Evolutionary conservation across 768 basidiomycete species (phyloP).

Genomic region (Naganishia kalamii): DNA sequence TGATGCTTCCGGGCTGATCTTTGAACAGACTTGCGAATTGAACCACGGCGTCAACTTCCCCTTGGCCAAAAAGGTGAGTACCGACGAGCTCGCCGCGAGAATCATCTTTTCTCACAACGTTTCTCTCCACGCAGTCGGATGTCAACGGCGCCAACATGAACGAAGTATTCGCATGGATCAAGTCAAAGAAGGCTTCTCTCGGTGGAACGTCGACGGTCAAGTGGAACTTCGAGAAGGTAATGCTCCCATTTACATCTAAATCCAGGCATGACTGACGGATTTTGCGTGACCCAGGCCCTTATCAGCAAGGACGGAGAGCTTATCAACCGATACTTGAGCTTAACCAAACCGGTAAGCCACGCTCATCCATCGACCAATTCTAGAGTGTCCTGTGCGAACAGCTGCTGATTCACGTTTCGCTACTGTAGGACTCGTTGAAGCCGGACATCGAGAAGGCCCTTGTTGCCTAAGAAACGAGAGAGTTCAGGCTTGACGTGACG

Average conservation of each 20-base stretch:
- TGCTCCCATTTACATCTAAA: not conserved
- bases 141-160: constrained; percentile 83
- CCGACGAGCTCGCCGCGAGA: too few relatives aligned
- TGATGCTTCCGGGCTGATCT: not conserved
- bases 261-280: not conserved
- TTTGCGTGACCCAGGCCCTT: not conserved
- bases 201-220: constrained; percentile 42
- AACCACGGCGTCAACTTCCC: constrained; percentile 90
- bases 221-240: constrained; percentile 70
- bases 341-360: constrained; percentile 20
- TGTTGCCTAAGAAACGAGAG: not conserved
- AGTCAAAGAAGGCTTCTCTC: constrained; percentile 57
- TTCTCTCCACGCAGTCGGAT: constrained; percentile 48
- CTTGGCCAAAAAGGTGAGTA: constrained; percentile 73
- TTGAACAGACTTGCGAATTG: constrained; percentile 60
- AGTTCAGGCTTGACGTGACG: too few relatives aligned
- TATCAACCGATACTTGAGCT: constrained; percentile 19
- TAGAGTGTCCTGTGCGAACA: not conserved
- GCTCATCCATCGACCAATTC: not conserved
- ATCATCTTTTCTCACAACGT: not conserved
- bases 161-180: constrained; percentile 75
- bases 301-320: constrained; percentile 22
- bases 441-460: constrained; percentile 22
- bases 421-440: constrained; percentile 7
- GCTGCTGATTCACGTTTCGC: not conserved